Conservation (phyloP, 306 rosid genomes). For the Inga oerstediana region DNA sequence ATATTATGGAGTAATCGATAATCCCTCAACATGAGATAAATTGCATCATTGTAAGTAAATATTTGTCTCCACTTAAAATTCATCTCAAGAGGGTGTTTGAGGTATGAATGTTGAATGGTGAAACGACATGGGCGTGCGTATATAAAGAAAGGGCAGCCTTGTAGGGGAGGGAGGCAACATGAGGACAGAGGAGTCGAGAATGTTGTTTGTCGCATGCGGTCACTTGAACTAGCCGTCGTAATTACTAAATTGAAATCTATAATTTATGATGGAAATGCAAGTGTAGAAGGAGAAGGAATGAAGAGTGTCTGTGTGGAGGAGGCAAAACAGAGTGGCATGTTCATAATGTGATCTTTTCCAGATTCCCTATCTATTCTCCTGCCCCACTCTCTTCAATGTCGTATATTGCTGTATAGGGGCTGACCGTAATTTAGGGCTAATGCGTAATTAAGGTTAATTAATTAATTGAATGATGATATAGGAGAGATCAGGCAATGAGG, state of each 20-base stretch:
- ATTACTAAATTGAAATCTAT: not conserved
- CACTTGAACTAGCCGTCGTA: not conserved
- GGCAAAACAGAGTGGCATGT: constrained; percentile 66
- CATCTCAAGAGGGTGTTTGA: not conserved
- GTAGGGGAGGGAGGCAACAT: constrained; percentile 62
- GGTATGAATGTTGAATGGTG: constrained; percentile 6
- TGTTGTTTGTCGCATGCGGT: constrained; percentile 50
- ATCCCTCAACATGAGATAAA: not conserved
- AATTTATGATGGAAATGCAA: not conserved
- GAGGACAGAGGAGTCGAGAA: constrained; percentile 33
- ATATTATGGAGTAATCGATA: not conserved
- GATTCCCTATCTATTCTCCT: constrained; percentile 33
- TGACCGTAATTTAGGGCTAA: not conserved
- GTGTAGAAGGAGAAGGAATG: not conserved
- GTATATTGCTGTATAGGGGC: not conserved
- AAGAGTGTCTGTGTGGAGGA: constrained; percentile 56
- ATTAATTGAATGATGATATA: too few species aligned
- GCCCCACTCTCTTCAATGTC: not conserved
- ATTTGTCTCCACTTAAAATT: not conserved
- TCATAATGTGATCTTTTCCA: constrained; percentile 43
- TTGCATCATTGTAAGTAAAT: not conserved
- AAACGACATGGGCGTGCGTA: constrained; percentile 4
- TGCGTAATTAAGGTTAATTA: not conserved
- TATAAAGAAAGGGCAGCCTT: constrained; percentile 43
- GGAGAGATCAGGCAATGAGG: constrained; percentile 46